Evolutionary conservation across 345 rosid species (phyloP).

Genomic region (Citrus sinensis): DVS_A1.0 CM039164.1:23034001-23034500

Average conservation of each 20-base stretch:
- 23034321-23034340: conserved; percentile 71
- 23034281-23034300: conserved; percentile 79
- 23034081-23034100: conserved; percentile 76
- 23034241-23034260: conserved; percentile 87
- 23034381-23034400: conserved; percentile 98
- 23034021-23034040: conserved; percentile 73
- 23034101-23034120: conserved; percentile 76
- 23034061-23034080: conserved; percentile 27
- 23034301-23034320: conserved; percentile 91
- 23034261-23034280: conserved; percentile 91
- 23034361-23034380: conserved; percentile 81
- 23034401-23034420: conserved; percentile 98
- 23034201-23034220: conserved; percentile 91
- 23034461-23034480: not conserved
- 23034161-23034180: conserved; percentile 83
- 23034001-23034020: conserved; percentile 55
- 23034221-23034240: conserved; percentile 96
- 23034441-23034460: not conserved
- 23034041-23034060: conserved; percentile 37
- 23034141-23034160: conserved; percentile 54
- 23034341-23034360: conserved; percentile 92
- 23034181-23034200: conserved; percentile 98
- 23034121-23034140: conserved; percentile 52
- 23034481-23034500: conserved; percentile 3
- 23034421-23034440: conserved; percentile 5